Base-by-base conservation (phyloP, 2,329 filamentous ascomycete genomes). In the Cercospora beticola region DNA sequence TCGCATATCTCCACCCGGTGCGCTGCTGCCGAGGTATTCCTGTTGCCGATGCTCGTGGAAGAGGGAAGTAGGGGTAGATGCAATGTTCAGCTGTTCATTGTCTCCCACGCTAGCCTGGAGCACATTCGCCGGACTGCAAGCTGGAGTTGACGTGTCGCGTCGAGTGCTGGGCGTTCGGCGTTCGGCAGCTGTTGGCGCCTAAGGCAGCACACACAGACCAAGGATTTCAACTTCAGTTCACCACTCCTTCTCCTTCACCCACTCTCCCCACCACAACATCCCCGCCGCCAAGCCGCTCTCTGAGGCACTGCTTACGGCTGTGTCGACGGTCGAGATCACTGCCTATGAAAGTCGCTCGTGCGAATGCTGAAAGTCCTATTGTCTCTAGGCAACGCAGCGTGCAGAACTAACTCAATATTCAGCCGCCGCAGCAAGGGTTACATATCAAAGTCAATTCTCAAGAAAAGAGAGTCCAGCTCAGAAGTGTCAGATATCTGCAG, bases 1-100 rank as follows among this genome's bases (percentile, higher is more conserved):
- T 70, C 70, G 71, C 77, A 78, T 33, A 23, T 74, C 43, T 69
- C 60, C 36, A 36, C 10, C 10, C 30, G 30, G 8, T 10, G 28
- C 56, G 28, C 28, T 33, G 56, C 28, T 30, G 26, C 56, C 30
- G 26, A 30, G 56, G 12, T 10, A 16, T 36, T 9, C 28, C 56
- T 21, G 28, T 59, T 30, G 56, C n/a, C 31, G 56, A 36, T 31
- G 30, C 16, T 59, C 7, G 28, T 31, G 56, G 30, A 36, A 21
- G 56, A 6, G n/a, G 56, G 18, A 33, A 36, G 56, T 28, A 59
- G n/a, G 30, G 14, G 28, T 36, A 36, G 56, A 36, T 59, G n/a
- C 56, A 59, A 57, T 21, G 18, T 28, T 58, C 26, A 31, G 49
- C 26, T 8, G 56, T 33, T n/a, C 56, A 59, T 59, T 9, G 28